These are phyloP conservation scores for Lachnellula willkommii DNA, from an alignment of 2,329 filamentous ascomycete species.

Conservation along the genomic window DNA sequence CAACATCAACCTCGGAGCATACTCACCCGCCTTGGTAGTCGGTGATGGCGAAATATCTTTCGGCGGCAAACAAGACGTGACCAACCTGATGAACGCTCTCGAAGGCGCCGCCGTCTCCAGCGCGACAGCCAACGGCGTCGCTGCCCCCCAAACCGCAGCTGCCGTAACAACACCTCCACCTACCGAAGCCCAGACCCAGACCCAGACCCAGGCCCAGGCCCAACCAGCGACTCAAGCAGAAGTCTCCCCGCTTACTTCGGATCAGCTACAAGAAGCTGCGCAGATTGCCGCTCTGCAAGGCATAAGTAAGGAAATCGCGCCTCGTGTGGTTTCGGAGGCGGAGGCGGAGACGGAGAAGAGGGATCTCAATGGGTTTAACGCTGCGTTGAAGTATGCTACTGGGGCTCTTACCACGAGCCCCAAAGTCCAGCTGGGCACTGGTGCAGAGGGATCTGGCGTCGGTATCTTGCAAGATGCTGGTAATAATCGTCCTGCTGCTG, in stretches of 20 bases:
- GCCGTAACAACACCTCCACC: constrained; percentile 18
- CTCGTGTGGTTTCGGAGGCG: constrained; percentile 30
- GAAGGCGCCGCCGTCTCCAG: constrained; percentile 42
- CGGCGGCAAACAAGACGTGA: constrained; percentile 41
- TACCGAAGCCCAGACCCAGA: constrained; percentile 8
- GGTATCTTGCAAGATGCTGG: constrained; percentile 33
- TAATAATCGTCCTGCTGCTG: background rate
- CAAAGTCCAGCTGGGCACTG: constrained; percentile 38
- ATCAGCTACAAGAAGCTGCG: constrained; percentile 29
- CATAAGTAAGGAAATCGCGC: constrained; percentile 45
- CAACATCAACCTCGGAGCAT: constrained; percentile 18
- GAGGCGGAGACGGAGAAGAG: constrained; percentile 27
- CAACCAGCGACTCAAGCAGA: constrained; percentile 7
- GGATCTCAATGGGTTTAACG: constrained; percentile 38
- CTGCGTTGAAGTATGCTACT: constrained; percentile 37
- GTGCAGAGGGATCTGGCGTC: constrained; percentile 36
- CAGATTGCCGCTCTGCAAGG: constrained; percentile 42
- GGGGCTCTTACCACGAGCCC: constrained; percentile 37
- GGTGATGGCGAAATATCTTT: constrained; percentile 45
- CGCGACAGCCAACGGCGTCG: constrained; percentile 31
- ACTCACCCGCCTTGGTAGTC: constrained; percentile 28
- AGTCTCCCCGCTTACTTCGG: constrained; percentile 9
- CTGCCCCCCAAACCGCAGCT: constrained; percentile 29
- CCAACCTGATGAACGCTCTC: constrained; percentile 41
- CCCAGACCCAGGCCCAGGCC: background rate